These are phyloP conservation scores for Lachancea fermentati DNA, from an alignment of 805 yeast genomes.

Conservation along the genomic window DNA sequence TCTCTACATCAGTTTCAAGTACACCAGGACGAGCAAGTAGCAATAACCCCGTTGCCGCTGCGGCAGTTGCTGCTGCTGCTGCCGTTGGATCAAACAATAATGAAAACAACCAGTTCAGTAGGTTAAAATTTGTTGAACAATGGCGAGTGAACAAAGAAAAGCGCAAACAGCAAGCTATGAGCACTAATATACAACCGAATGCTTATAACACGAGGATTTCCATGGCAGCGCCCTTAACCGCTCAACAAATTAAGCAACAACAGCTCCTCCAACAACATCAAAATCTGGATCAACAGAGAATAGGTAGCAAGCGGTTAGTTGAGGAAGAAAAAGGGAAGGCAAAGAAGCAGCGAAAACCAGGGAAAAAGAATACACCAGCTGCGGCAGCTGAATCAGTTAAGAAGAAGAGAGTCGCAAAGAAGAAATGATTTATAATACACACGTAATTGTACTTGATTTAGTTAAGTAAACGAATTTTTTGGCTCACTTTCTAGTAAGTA, in stretches of 20 bases:
- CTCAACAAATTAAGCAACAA: conserved; percentile 28
- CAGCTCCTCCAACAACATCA: conserved; percentile 28
- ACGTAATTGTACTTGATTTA: background rate
- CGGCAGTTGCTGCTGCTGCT: conserved; percentile 36
- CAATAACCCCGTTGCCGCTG: conserved; percentile 33
- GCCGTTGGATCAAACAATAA: conserved; percentile 34
- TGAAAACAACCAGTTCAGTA: conserved; percentile 62
- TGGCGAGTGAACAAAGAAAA: conserved; percentile 64
- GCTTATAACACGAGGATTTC: conserved; percentile 31
- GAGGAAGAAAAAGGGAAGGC: conserved; percentile 23
- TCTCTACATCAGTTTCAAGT: conserved; percentile 11
- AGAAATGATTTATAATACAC: conserved; percentile 12
- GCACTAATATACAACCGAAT: conserved; percentile 21
- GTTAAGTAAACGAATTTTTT: conserved; percentile 28
- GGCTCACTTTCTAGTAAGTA: conserved; percentile 31
- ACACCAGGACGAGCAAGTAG: conserved; percentile 26
- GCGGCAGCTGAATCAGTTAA: conserved; percentile 23
- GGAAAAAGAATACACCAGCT: conserved; percentile 23
- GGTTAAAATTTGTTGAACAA: conserved; percentile 84
- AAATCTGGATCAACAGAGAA: conserved; percentile 22
- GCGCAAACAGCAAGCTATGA: conserved; percentile 39
- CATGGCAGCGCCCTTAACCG: conserved; percentile 26
- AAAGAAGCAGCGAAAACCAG: conserved; percentile 29
- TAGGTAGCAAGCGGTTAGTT: conserved; percentile 5
- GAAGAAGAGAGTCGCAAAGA: conserved; percentile 27